Evolutionary conservation across 257 asterid genomes (phyloP).

Genomic region (Salvia splendens): DNA sequence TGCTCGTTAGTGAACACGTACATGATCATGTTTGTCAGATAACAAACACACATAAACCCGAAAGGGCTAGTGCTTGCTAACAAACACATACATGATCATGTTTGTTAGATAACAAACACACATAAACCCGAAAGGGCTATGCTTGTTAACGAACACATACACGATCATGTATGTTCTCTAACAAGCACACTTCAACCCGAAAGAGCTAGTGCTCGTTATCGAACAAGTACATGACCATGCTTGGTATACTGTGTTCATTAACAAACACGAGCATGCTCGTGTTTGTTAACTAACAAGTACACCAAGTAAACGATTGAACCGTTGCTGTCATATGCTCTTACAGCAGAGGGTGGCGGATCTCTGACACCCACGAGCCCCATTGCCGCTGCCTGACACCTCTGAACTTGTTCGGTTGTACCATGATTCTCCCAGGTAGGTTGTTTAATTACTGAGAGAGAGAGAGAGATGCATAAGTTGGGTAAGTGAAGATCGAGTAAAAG

Average conservation of each 20-base stretch:
- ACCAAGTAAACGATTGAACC: background rate
- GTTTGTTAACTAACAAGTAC: background rate
- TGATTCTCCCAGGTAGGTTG: background rate
- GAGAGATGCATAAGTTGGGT: constrained; percentile 4
- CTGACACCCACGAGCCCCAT: constrained; percentile 94
- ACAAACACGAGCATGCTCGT: background rate
- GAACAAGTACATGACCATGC: background rate
- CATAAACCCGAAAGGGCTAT: background rate
- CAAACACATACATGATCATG: background rate
- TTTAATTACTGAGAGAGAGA: background rate
- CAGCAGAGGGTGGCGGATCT: constrained; percentile 78
- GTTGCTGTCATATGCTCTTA: constrained; percentile 23
- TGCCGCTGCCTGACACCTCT: constrained; percentile 91
- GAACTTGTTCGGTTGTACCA: constrained; percentile 72
- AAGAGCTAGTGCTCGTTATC: background rate
- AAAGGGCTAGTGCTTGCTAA: background rate
- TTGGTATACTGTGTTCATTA: too few relatives aligned
- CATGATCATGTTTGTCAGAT: background rate
- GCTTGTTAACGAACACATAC: background rate
- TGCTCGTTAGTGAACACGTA: background rate
- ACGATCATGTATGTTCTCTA: too few relatives aligned
- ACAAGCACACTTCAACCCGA: background rate
- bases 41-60: background rate
- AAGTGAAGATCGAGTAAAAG: constrained; percentile 8
- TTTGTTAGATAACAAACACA: background rate